These are phyloP conservation scores for Phytophthora aleatoria DNA, from an alignment of 352 stramenopile species.

Conservation along the genomic window DNA sequence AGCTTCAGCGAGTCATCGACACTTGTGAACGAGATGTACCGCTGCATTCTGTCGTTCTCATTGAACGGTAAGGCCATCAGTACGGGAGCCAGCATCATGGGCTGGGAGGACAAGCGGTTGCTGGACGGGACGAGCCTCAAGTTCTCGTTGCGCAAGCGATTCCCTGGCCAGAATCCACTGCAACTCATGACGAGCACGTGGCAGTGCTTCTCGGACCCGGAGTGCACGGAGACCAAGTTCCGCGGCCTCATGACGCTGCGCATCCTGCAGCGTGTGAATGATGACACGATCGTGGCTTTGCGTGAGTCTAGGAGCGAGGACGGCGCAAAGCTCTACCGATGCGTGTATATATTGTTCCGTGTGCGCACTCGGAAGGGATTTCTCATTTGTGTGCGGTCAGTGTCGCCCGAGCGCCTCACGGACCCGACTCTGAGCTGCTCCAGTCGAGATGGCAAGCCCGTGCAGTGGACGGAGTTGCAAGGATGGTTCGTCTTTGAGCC, in stretches of 20 bases:
- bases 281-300: slow-evolving; percentile 73
- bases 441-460: slow-evolving; percentile 45
- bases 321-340: slow-evolving; percentile 56
- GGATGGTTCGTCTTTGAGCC: slow-evolving; percentile 77
- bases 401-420: slow-evolving; percentile 43
- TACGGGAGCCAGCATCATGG: slow-evolving; percentile 56
- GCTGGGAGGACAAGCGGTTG: slow-evolving; percentile 71
- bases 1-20: slow-evolving; percentile 33
- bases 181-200: slow-evolving; percentile 66
- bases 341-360: slow-evolving; percentile 74
- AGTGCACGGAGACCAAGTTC: slow-evolving; percentile 64
- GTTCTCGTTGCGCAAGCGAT: slow-evolving; percentile 72
- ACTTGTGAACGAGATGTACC: slow-evolving; percentile 53
- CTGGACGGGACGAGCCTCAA: slow-evolving; percentile 57
- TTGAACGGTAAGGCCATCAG: slow-evolving; percentile 54
- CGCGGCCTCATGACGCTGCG: slow-evolving; percentile 59
- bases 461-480: slow-evolving; percentile 72
- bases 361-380: slow-evolving; percentile 69
- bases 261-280: slow-evolving; percentile 72
- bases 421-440: slow-evolving; percentile 23
- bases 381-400: slow-evolving; percentile 64
- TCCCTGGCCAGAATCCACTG: slow-evolving; percentile 41
- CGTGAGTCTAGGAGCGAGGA: slow-evolving; percentile 55
- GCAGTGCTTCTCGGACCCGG: slow-evolving; percentile 72
- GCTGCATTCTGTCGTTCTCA: slow-evolving; percentile 56